Percentiles rank a stretch among this genome's conserved stretches.
Conservation (phyloP, 768 basidiomycete species). For the Panus rudis region DNA sequence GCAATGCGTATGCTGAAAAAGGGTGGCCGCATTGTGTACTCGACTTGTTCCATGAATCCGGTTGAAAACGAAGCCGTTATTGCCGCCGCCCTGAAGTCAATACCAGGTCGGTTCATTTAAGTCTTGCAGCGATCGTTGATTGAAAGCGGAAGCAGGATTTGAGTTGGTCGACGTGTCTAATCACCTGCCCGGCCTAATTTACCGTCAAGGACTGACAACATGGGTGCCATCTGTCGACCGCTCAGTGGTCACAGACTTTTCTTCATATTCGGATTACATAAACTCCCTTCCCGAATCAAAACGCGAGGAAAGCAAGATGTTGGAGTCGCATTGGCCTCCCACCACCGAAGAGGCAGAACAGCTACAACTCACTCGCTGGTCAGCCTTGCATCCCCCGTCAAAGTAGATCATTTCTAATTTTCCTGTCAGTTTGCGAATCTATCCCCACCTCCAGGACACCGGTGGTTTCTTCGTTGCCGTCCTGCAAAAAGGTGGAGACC, state of each 20-base stretch:
- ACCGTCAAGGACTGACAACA: conserved; percentile 63
- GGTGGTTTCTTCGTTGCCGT: conserved; percentile 98
- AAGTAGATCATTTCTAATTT: background rate
- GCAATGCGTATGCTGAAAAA: conserved; percentile 86
- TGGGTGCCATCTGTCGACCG: conserved; percentile 76
- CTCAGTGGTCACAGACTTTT: conserved; percentile 41
- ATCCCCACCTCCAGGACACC: conserved; percentile 93
- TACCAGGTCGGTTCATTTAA: conserved; percentile 45
- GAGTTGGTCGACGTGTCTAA: conserved; percentile 72
- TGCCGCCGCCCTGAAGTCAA: conserved; percentile 67
- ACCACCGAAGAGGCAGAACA: conserved; percentile 49
- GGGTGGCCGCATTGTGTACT: conserved; percentile 92
- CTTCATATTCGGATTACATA: conserved; percentile 56
- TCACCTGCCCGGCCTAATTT: conserved; percentile 63
- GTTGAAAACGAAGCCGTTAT: conserved; percentile 97
- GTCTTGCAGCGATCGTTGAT: background rate
- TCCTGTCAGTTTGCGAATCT: conserved; percentile 71
- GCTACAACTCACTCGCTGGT: conserved; percentile 72
- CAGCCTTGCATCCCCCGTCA: conserved; percentile 12
- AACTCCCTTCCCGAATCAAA: conserved; percentile 41
- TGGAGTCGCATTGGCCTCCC: conserved; percentile 74
- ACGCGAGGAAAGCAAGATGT: conserved; percentile 51
- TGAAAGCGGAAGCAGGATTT: conserved; percentile 43
- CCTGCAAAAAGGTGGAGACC: conserved; percentile 40
- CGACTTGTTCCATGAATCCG: conserved; percentile 96